These are phyloP conservation scores for Pleodorina starrii DNA, from an alignment of 139 green algal genomes.

Conservation along the genomic window DNA sequence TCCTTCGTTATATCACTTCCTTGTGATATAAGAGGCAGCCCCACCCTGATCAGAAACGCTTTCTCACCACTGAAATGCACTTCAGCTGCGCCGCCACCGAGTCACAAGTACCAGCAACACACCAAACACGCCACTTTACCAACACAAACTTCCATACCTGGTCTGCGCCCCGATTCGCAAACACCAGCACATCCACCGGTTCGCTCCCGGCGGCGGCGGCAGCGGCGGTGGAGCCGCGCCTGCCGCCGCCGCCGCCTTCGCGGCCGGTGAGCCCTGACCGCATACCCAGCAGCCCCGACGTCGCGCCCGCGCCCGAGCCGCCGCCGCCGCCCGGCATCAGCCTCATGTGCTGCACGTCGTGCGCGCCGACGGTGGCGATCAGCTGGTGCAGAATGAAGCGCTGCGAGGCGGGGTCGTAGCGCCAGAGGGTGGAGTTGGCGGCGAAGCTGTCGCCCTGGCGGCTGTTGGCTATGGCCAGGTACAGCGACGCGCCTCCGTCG, in stretches of 20 bases:
- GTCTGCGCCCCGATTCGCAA: slow-evolving; percentile 18
- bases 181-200: slow-evolving; percentile 32
- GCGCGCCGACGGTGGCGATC: neutral
- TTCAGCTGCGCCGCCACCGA: no score
- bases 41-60: no score
- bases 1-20: neutral
- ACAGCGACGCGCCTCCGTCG: neutral
- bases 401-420: neutral
- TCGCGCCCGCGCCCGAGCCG: no score
- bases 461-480: slow-evolving; percentile 24
- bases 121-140: no score
- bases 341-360: slow-evolving; percentile 25
- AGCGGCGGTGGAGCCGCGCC: neutral
- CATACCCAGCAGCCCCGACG: no score
- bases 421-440: slow-evolving; percentile 22
- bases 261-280: no score
- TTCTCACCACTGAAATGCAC: neutral
- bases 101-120: no score
- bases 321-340: neutral
- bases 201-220: neutral
- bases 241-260: no score
- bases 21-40: neutral
- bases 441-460: neutral
- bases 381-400: slow-evolving; percentile 27
- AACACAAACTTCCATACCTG: neutral